Conservation (phyloP, 495 filamentous ascomycete species). For the Tuber umbilicatum region DNA sequence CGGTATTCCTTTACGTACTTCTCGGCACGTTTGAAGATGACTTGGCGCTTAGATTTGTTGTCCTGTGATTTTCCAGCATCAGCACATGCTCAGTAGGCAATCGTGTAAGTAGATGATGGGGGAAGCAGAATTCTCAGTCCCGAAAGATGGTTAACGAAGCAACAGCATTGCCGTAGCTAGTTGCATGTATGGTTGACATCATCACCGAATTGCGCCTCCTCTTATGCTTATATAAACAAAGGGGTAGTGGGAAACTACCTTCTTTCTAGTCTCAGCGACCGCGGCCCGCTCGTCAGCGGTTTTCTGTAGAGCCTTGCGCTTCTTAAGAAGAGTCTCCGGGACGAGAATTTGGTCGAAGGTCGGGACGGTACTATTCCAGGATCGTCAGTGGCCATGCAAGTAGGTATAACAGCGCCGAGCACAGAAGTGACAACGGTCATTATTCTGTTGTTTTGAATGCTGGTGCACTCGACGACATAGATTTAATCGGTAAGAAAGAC, state of each 20-base stretch:
- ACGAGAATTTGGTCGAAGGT: slow-evolving; percentile 89
- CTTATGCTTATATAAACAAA: slow-evolving; percentile 44
- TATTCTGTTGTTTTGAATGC: slow-evolving; percentile 72
- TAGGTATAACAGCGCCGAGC: slow-evolving; percentile 70
- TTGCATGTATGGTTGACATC: slow-evolving; percentile 69
- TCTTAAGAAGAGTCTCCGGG: slow-evolving; percentile 97
- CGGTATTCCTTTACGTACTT: slow-evolving; percentile 99
- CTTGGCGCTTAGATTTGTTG: slow-evolving; percentile 92
- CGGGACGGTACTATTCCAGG: slow-evolving; percentile 71
- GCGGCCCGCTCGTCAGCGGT: slow-evolving; percentile 76
- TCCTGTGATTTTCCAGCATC: slow-evolving; percentile 51
- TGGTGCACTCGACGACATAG: slow-evolving; percentile 70
- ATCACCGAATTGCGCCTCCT: slow-evolving; percentile 52
- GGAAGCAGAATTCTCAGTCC: slow-evolving; percentile 65
- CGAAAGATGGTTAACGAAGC: slow-evolving; percentile 99
- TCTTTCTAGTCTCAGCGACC: slow-evolving; percentile 76
- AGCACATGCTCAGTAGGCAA: slow-evolving; percentile 39
- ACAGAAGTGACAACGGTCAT: slow-evolving; percentile 68
- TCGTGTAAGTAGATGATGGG: slow-evolving; percentile 22
- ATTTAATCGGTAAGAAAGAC: slow-evolving; percentile 68
- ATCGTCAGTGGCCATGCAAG: slow-evolving; percentile 63
- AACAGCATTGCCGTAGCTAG: slow-evolving; percentile 97
- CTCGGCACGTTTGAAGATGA: slow-evolving; percentile 99
- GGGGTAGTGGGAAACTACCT: slow-evolving; percentile 57
- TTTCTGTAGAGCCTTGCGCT: slow-evolving; percentile 99